Conservation (phyloP, 2,329 filamentous ascomycete species). For the Sarocladiaceae sp. region DNA sequence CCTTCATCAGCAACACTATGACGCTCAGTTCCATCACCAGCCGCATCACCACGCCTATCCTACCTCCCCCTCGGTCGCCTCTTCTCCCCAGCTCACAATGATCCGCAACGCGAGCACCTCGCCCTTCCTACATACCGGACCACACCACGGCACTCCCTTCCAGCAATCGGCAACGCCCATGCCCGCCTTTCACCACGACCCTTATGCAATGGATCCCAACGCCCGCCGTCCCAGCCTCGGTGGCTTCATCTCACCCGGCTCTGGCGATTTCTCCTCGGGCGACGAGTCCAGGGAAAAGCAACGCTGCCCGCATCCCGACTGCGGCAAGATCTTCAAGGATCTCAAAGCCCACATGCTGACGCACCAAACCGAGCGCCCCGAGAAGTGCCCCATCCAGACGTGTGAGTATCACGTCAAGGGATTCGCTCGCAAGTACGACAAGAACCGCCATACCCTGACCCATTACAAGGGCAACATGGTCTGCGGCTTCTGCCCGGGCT, state of each 20-base stretch:
- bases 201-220: conserved; percentile 38
- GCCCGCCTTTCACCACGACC: conserved; percentile 45
- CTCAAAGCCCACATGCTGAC: conserved; percentile 92
- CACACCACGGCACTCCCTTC: conserved; percentile 37
- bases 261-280: conserved; percentile 53
- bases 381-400: conserved; percentile 88
- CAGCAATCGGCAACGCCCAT: conserved; percentile 24
- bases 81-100: conserved; percentile 41
- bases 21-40: conserved; percentile 35
- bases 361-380: conserved; percentile 81
- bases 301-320: conserved; percentile 76
- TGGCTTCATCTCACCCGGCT: conserved; percentile 61
- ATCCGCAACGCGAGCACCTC: conserved; percentile 54
- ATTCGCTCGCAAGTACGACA: conserved; percentile 93
- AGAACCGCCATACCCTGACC: conserved; percentile 88
- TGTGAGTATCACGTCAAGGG: conserved; percentile 92
- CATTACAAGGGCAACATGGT: conserved; percentile 98
- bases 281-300: conserved; percentile 61
- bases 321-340: conserved; percentile 82
- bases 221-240: conserved; percentile 60
- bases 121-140: conserved; percentile 40
- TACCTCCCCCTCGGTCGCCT: conserved; percentile 58
- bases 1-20: conserved; percentile 41
- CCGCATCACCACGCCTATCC: conserved; percentile 42
- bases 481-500: conserved; percentile 87